Evolutionary conservation across 176 grass and related monocot genomes (phyloP), one percentile per base, ranked within the genome.

Genomic region (Avena insularis): DNA sequence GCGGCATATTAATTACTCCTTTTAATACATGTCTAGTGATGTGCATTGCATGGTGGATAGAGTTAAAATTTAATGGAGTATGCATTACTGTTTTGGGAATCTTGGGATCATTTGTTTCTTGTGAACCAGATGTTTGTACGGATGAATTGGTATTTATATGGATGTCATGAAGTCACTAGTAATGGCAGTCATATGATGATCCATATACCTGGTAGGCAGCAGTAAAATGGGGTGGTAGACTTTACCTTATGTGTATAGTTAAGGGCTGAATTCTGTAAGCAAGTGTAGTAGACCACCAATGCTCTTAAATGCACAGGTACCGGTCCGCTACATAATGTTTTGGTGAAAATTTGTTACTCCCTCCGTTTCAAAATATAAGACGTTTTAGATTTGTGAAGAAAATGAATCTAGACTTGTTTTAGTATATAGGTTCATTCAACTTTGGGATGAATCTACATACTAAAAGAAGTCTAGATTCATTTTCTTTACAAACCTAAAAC

Each of bases 21-120:
- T 75, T 38, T 74, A 68, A n/a, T 36, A 75, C 8, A 55, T 54
- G 12, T 50, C 63, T 59, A 57, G 62, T 86, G 70, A 68, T 69
- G 43, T 76, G 23, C 25, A 48, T 45, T 51, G 45, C 48, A 54
- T 76, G 23, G 25, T 76, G 78, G 12, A 77, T 82, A 48, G 40
- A 70, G 40, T 5, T 75, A 77, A 57, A 27, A 40, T 73, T 50
- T 80, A 46, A 86, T 56, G 9, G 7, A 75, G 51, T 51, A 50
- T 31, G 27, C 40, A 51, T 51, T 50, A 84, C 47, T 19, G 46
- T 29, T 54, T 27, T 27, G 6, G 50, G 48, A 31, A 54, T 78
- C 15, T 65, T 83, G 15, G 45, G 57, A 72, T 45, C 20, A 61
- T 71, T 50, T 2, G 2, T 62, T 61, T 73, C 50, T 78, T 78